Base-by-base conservation (phyloP, 345 rosid genomes). In the Populus simonii region DNA sequence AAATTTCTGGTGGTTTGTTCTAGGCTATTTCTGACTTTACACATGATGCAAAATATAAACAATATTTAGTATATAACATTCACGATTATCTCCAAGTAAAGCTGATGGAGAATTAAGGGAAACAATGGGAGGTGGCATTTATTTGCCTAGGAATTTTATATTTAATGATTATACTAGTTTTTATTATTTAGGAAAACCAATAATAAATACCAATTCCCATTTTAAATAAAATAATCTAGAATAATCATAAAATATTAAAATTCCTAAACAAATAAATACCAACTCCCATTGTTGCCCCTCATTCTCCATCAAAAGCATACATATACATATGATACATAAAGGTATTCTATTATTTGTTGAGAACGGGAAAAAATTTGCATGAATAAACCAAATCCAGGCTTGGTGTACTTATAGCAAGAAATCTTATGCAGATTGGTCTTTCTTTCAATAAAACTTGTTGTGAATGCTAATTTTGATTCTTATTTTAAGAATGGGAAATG, bases 401-500 rank as follows among this genome's bases (percentile, higher is more conserved):
- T 62, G 43, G 20, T 29, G 25, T 31, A 45, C 7, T 31, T 29
- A 2, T 11, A 4, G 35, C 20, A 36, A 31, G 53, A 31, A 33
- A 23, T 18, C 17, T 57, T 38, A 39, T 29, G 23, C 70, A 38
- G 49, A 65, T 65, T 70, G 36, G 27, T 57, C 22, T 70, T 65
- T 33, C 17, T 77, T 2, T 38, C 33, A 9, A 73, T 27, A 51
- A 53, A 78, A 49, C 78, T 80, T 41, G 38, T 62, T 74, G 59
- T 70, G 35, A 35, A 3, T 25, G 66, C 69, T 51, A 68, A 36
- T 72, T 77, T 17, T 73, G 68, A 70, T 55, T 82, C 76, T 7
- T 13, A 29, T 25, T 35, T 74, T 53, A 75, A 41, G 74, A 55
- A 80, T 31, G 79, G 63, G 73, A 67, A 70, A 74, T 77, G 86